Evolutionary conservation across 768 basidiomycete genomes (phyloP), one percentile per base, ranked within the genome.

Genomic region (Podaxis rugospora): DNA sequence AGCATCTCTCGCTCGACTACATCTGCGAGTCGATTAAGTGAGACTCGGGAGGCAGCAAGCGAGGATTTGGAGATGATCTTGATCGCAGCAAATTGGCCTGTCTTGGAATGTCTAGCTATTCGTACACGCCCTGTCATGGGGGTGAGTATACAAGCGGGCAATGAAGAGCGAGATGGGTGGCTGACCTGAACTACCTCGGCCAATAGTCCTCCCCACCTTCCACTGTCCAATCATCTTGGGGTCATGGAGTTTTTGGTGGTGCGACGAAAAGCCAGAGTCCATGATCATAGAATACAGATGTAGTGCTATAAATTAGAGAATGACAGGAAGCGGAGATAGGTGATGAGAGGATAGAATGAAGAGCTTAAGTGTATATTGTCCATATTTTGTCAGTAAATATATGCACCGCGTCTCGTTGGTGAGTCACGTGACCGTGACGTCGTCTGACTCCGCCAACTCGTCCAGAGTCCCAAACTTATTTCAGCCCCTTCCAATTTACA

Each of bases 41-140:
- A 90, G 64, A 84, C 80, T 40, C 83, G 81, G 51, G 90, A 90
- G 57, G 80, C 80, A 59, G 63, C 51, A 5, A 90, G 74, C 60
- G 88, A 74, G 56, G 80, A 76, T 73, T 95, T 95, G 47, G 89
- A 87, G 32, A 98, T 89, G 65, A 96, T 97, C 78, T 98, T 98
- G 72, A 97, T 85, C 7, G 95, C 95, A 39, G 95, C 93, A 68
- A 90, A 88, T 74, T 93, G 87, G 28, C 90, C 92, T 0, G 92
- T 92, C 70, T 84, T 89, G n/a, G 86, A 82, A 72, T 95, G 91
- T 64, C 93, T 82, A 40, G 93, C 94, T 65, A 97, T 87, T 56
- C 91, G 84, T 16, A 98, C 95, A 58, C 91, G 91, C 56, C 95
- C 95, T 97, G 4, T 62, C 23, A 13, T 36, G 55, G 27, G 32